Conservation (phyloP, 176 grass and related monocot species). For the Stipa capillata region DNA sequence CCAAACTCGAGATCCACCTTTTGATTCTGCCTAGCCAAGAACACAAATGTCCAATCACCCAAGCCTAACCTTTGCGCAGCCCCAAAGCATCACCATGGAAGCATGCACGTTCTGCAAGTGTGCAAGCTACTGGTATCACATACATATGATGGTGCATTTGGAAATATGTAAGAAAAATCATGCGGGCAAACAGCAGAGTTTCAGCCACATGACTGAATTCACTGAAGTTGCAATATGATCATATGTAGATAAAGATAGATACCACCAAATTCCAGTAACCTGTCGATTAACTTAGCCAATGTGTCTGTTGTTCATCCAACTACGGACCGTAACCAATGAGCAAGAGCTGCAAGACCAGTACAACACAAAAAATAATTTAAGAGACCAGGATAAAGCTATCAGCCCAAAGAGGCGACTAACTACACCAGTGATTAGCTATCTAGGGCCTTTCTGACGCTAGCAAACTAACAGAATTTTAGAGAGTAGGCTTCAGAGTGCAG, state of each 20-base stretch:
- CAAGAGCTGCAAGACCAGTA: background rate
- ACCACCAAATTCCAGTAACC: background rate
- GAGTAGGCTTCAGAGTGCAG: background rate
- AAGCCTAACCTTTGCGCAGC: background rate
- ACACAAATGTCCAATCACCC: background rate
- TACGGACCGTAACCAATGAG: background rate
- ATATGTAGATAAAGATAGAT: background rate
- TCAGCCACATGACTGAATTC: background rate
- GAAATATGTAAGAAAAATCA: background rate
- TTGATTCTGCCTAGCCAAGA: background rate
- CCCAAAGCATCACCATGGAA: background rate
- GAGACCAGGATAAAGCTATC: background rate
- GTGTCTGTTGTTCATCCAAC: background rate
- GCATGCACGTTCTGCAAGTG: background rate
- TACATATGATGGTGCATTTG: background rate
- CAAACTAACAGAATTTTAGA: background rate
- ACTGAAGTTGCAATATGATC: background rate
- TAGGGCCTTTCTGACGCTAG: background rate
- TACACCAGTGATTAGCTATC: background rate
- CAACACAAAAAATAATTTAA: background rate
- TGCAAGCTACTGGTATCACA: too few species aligned
- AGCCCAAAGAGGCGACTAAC: background rate
- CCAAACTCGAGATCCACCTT: background rate
- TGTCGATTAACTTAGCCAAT: background rate
- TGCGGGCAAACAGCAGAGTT: background rate